Evolutionary conservation across 495 filamentous ascomycete genomes (phyloP).

Genomic region (Chaetomium cochliodes): DNA sequence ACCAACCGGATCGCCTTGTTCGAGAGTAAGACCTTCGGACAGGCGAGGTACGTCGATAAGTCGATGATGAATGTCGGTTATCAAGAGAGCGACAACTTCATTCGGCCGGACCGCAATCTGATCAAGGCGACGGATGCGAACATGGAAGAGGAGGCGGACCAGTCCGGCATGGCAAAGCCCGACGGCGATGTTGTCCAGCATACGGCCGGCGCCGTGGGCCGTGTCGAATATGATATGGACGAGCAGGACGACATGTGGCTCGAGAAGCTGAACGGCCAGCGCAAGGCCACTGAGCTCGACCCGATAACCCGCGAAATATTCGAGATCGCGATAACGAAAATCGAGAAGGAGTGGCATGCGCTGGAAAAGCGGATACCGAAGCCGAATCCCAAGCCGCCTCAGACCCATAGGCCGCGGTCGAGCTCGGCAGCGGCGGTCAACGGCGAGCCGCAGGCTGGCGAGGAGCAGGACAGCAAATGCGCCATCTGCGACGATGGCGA

Average conservation of each 20-base stretch:
- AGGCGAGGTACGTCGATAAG: conserved; percentile 70
- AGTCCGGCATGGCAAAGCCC: conserved; percentile 47
- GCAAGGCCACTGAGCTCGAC: conserved; percentile 69
- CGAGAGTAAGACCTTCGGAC: conserved; percentile 55
- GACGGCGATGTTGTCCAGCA: conserved; percentile 58
- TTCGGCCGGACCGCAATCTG: conserved; percentile 70
- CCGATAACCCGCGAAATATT: conserved; percentile 89
- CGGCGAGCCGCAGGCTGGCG: conserved; percentile 80
- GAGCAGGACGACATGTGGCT: conserved; percentile 98
- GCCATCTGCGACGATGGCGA: conserved; percentile 98
- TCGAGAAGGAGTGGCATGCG: conserved; percentile 97
- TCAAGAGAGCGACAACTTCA: conserved; percentile 86
- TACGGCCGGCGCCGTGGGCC: conserved; percentile 54
- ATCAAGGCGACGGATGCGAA: conserved; percentile 74
- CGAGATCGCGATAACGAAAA: conserved; percentile 96
- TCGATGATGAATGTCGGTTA: conserved; percentile 93
- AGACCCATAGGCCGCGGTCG: conserved; percentile 84
- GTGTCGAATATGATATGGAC: conserved; percentile 99
- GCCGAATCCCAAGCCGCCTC: conserved; percentile 89
- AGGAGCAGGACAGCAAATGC: conserved; percentile 96
- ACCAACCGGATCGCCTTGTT: conserved; percentile 55
- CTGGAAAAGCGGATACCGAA: conserved; percentile 96
- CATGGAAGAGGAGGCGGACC: conserved; percentile 80
- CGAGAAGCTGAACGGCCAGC: conserved; percentile 72
- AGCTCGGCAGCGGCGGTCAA: conserved; percentile 91